Percentiles rank a stretch among this genome's conserved stretches.
Evolutionary conservation across 345 rosid species (phyloP).

Genomic region (Iberis pinnata): DNA sequence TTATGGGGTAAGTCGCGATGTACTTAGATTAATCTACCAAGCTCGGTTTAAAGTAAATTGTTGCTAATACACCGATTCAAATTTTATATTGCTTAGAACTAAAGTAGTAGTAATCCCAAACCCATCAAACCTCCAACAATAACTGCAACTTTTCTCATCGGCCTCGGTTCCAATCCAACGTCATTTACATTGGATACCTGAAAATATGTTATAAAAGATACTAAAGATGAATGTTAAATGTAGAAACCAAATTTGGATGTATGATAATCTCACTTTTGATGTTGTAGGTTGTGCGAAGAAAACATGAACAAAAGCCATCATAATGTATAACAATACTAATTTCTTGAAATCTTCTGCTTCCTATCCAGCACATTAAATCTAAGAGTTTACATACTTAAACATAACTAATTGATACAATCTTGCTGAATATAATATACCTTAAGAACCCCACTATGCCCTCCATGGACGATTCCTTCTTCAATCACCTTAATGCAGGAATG

Average conservation of each 20-base stretch:
- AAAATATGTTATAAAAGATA: conserved; percentile 15
- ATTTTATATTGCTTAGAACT: conserved; percentile 51
- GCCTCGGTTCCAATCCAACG: conserved; percentile 73
- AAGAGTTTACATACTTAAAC: background rate
- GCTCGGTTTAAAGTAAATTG: too few relatives aligned
- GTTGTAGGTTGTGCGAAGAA: conserved; percentile 84
- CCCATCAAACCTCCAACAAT: conserved; percentile 99
- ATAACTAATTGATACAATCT: too few relatives aligned
- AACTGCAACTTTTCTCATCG: conserved; percentile 74
- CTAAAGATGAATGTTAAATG: conserved; percentile 5
- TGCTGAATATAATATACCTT: conserved; percentile 38
- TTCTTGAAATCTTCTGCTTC: conserved; percentile 76
- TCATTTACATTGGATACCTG: conserved; percentile 92
- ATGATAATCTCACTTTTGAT: conserved; percentile 51
- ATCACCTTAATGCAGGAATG: conserved; percentile 78
- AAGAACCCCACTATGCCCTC: conserved; percentile 83
- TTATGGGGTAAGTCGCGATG: too few relatives aligned
- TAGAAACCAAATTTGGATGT: background rate
- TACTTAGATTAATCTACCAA: too few relatives aligned
- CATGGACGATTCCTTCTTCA: conserved; percentile 86
- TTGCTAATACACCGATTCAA: too few relatives aligned
- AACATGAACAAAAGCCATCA: conserved; percentile 82
- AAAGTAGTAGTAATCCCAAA: conserved; percentile 87
- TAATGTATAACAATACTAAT: conserved; percentile 58
- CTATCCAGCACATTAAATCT: conserved; percentile 45